Conservation (phyloP, 306 rosid species). For the Gynostemma pentaphyllum region DNA sequence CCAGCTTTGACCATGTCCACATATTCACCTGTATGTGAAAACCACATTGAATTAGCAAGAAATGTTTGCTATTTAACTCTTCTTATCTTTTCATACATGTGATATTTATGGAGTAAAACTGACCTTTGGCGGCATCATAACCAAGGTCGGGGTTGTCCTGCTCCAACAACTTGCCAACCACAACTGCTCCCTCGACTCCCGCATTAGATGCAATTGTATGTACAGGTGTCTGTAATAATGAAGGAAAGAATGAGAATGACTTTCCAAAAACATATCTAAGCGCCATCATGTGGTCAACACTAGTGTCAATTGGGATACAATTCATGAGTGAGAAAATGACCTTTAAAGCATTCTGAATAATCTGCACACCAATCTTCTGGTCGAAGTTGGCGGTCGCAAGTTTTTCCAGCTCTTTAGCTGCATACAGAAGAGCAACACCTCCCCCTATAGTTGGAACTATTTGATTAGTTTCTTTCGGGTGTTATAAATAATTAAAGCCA, state of each 20-base stretch:
- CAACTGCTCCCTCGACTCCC: slow-evolving; percentile 97
- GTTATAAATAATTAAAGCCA: not conserved
- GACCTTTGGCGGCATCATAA: slow-evolving; percentile 98
- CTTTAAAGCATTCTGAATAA: slow-evolving; percentile 89
- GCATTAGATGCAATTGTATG: slow-evolving; percentile 91
- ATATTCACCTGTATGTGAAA: slow-evolving; percentile 54
- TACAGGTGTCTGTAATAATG: slow-evolving; percentile 60
- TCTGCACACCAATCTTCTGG: slow-evolving; percentile 92
- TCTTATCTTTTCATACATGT: not conserved
- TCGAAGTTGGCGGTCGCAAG: slow-evolving; percentile 82
- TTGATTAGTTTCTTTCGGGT: not conserved
- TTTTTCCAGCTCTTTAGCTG: slow-evolving; percentile 71
- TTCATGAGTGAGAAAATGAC: slow-evolving; percentile 15
- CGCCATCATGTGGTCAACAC: not conserved
- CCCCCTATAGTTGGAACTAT: slow-evolving; percentile 35
- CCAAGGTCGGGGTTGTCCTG: slow-evolving; percentile 74
- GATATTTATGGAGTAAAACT: slow-evolving; percentile 8
- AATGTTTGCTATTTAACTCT: not conserved
- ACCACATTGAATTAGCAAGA: not conserved
- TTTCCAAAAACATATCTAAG: not conserved
- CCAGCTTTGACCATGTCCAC: slow-evolving; percentile 90
- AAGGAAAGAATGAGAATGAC: not conserved
- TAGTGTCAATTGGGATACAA: not conserved
- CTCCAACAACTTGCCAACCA: slow-evolving; percentile 91
- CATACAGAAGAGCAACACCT: slow-evolving; percentile 96